phyloP scores from a whole-genome alignment of 2,329 filamentous ascomycete genomes.

The Colletotrichum zoysiae region DNA sequence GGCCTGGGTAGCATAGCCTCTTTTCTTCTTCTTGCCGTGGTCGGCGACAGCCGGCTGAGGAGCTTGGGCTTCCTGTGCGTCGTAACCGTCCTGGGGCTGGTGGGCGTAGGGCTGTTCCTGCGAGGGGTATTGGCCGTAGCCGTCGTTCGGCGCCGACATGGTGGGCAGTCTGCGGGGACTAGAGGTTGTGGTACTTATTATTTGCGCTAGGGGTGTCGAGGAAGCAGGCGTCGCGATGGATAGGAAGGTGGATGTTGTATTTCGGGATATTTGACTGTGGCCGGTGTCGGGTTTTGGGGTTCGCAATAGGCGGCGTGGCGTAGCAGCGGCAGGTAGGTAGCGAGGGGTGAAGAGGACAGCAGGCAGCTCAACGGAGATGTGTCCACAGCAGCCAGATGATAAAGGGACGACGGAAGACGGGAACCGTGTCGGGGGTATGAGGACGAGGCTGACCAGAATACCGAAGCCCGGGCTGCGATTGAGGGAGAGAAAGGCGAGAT shows the following conservation, averaged over 20 bases:
- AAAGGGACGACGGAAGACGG: constrained; percentile 3
- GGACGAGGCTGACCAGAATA: constrained; percentile 25
- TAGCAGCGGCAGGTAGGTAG: constrained; percentile 33
- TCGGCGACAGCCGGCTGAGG: constrained; percentile 54
- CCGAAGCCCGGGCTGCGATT: constrained; percentile 24
- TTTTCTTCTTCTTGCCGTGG: constrained; percentile 85
- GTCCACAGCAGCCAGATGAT: constrained; percentile 34
- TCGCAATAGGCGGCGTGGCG: constrained; percentile 36
- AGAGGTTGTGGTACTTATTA: constrained; percentile 9
- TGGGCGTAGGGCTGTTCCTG: constrained; percentile 57
- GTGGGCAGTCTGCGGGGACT: constrained; percentile 44
- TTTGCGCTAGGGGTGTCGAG: background rate
- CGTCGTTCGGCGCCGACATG: constrained; percentile 70
- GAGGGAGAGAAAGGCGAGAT: constrained; percentile 14
- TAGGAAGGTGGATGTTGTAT: constrained; percentile 36
- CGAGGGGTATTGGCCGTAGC: constrained; percentile 64
- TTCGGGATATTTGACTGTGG: constrained; percentile 14
- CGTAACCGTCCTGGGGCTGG: constrained; percentile 53
- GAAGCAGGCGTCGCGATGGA: constrained; percentile 37
- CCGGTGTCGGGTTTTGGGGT: constrained; percentile 17
- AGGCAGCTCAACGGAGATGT: constrained; percentile 31
- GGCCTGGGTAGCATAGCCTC: constrained; percentile 92
- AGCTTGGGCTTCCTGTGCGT: constrained; percentile 50
- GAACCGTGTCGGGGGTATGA: background rate
- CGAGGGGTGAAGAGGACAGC: constrained; percentile 31